phyloP scores from a whole-genome alignment of 768 basidiomycete species.

The Cubamyces sp. region DNA sequence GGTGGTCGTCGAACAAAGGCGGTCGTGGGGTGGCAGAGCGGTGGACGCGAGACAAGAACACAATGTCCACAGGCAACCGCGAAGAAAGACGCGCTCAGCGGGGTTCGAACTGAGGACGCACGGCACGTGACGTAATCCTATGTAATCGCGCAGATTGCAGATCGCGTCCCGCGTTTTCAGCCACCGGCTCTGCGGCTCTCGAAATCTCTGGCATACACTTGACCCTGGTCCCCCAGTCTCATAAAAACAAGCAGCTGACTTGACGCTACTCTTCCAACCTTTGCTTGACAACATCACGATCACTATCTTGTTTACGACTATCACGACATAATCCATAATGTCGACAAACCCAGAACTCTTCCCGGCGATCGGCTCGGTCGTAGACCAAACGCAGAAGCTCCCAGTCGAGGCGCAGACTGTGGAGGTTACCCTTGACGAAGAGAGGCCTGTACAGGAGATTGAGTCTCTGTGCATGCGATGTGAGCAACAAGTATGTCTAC shows the following conservation, averaged over 20 bases:
- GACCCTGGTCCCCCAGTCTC: constrained; percentile 1
- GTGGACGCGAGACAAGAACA: not conserved
- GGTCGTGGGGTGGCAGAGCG: not conserved
- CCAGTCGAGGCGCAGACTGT: constrained; percentile 21
- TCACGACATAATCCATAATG: constrained; percentile 11
- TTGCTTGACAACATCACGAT: not conserved
- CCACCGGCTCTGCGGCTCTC: constrained; percentile 17
- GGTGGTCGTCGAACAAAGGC: constrained; percentile 1
- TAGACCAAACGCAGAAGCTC: constrained; percentile 31
- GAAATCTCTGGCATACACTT: constrained; percentile 22
- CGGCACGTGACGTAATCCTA: constrained; percentile 18
- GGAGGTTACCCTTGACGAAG: constrained; percentile 45
- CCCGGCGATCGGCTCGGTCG: constrained; percentile 36
- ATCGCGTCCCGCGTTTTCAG: constrained; percentile 17
- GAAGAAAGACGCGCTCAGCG: not conserved
- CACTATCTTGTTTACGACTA: not conserved
- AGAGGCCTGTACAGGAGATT: constrained; percentile 77
- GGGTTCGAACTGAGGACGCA: constrained; percentile 10
- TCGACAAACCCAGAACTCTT: constrained; percentile 31
- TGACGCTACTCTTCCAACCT: not conserved
- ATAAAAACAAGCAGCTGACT: constrained; percentile 1
- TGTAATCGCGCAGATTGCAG: constrained; percentile 18
- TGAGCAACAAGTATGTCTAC: constrained; percentile 72
- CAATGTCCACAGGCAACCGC: not conserved
- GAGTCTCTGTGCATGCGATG: constrained; percentile 96